Evolutionary conservation across 371 early-diverging fungal species (phyloP).

Genomic region (Capillidium rhysosporum): DNA sequence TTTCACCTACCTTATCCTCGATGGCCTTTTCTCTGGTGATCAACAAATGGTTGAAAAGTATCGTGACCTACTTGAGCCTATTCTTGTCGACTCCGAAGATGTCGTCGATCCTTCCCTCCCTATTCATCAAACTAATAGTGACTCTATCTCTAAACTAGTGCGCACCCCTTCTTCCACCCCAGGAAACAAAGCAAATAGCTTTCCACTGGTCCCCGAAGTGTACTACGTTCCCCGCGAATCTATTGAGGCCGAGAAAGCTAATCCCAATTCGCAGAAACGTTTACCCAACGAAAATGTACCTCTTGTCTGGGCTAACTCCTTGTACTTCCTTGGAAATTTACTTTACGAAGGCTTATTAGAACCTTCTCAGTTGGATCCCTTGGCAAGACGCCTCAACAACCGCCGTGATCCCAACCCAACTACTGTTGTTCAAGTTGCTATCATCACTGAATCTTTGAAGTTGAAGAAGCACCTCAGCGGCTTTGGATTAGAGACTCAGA

Average conservation of each 20-base stretch:
- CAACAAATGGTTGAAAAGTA: constrained; percentile 47
- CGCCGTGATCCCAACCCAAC: constrained; percentile 18
- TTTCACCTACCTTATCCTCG: constrained; percentile 72
- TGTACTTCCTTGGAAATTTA: constrained; percentile 56
- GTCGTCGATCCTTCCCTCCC: too few relatives aligned
- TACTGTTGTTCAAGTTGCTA: constrained; percentile 58
- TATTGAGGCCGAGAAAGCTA: constrained; percentile 49
- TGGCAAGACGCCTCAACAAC: constrained; percentile 45
- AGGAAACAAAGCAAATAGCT: constrained; percentile 13
- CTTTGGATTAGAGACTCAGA: constrained; percentile 62
- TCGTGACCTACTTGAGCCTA: constrained; percentile 34
- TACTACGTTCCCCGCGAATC: constrained; percentile 55
- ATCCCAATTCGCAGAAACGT: constrained; percentile 53
- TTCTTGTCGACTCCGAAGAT: constrained; percentile 40
- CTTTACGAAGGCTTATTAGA: constrained; percentile 57
- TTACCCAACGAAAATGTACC: constrained; percentile 74
- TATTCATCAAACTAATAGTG: constrained; percentile 5
- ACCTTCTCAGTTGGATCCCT: constrained; percentile 66
- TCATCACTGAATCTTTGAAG: constrained; percentile 50
- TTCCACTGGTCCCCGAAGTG: constrained; percentile 52
- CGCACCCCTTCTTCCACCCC: constrained; percentile 14
- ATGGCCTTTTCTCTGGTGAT: constrained; percentile 55
- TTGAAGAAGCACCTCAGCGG: constrained; percentile 44
- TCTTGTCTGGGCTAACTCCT: constrained; percentile 75
- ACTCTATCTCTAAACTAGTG: constrained; percentile 17